Percentiles rank a stretch among this genome's conserved stretches.
phyloP scores from a whole-genome alignment of 192 early-diverging fungal genomes.

The Linnemannia zychae region DNA sequence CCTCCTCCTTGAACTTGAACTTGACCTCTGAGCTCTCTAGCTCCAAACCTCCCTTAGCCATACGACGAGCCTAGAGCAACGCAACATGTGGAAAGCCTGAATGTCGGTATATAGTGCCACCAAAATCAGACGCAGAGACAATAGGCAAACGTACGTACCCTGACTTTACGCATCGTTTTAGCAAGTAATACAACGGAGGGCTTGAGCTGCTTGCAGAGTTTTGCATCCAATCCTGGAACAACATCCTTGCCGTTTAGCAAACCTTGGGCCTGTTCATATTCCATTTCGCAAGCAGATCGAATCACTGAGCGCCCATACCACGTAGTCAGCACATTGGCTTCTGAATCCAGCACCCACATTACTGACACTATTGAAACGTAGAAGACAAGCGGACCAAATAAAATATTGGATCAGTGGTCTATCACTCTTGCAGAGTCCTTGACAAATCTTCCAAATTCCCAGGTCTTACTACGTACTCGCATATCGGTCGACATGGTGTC shows the following conservation, averaged over 20 bases:
- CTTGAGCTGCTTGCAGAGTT: slow-evolving; percentile 55
- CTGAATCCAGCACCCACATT: slow-evolving; percentile 73
- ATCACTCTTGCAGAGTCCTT: background rate
- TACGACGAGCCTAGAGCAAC: slow-evolving; percentile 62
- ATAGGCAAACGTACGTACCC: slow-evolving; percentile 38
- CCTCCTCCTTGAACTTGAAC: slow-evolving; percentile 73
- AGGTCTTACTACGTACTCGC: slow-evolving; percentile 55
- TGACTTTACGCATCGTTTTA: slow-evolving; percentile 65
- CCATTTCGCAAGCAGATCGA: slow-evolving; percentile 81
- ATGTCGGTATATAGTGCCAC: background rate
- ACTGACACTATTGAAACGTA: slow-evolving; percentile 72
- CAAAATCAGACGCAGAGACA: background rate
- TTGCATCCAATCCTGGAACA: slow-evolving; percentile 59
- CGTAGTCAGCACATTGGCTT: slow-evolving; percentile 61
- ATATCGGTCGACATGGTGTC: slow-evolving; percentile 74
- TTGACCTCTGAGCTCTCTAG: slow-evolving; percentile 82
- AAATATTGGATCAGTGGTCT: background rate
- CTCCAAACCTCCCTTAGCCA: slow-evolving; percentile 74
- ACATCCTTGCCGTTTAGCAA: slow-evolving; percentile 69
- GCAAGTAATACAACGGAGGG: slow-evolving; percentile 62
- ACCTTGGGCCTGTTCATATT: slow-evolving; percentile 82
- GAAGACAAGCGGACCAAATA: background rate
- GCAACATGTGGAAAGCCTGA: background rate
- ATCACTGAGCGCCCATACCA: slow-evolving; percentile 85
- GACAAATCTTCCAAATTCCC: background rate